Percentiles rank a stretch among this genome's conserved stretches.
Evolutionary conservation across 768 basidiomycete genomes (phyloP).

Genomic region (Pleurotus platypus): DNA sequence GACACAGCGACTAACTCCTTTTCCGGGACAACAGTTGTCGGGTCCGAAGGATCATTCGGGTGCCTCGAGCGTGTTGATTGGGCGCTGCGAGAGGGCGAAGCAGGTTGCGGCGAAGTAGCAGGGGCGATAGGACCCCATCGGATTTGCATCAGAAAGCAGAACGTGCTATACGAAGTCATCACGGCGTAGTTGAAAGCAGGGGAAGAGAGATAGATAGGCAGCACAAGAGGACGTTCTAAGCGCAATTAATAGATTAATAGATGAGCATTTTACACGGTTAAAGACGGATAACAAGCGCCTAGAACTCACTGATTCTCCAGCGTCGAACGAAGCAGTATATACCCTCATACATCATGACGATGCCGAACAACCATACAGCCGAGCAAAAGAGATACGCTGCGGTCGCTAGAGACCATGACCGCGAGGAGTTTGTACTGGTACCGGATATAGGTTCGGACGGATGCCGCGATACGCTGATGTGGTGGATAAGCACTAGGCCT

Average conservation of each 20-base stretch:
- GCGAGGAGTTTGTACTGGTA: conserved; percentile 54
- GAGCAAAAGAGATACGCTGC: conserved; percentile 85
- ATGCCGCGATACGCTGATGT: conserved; percentile 63
- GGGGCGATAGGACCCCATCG: conserved; percentile 48
- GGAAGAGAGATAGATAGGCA: conserved; percentile 81
- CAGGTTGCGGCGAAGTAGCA: conserved; percentile 16
- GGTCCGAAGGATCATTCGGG: conserved; percentile 5
- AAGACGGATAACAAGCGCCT: conserved; percentile 9
- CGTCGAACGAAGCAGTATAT: conserved; percentile 71
- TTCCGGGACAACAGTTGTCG: not conserved
- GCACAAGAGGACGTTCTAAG: conserved; percentile 77
- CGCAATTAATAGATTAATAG: not conserved
- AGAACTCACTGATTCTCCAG: conserved; percentile 75
- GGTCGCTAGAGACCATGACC: conserved; percentile 63
- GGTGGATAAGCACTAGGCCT: not conserved
- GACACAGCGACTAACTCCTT: not conserved
- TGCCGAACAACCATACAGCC: conserved; percentile 66
- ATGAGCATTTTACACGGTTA: no score
- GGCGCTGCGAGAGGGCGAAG: not conserved
- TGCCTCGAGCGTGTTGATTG: not conserved
- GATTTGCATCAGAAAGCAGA: conserved; percentile 80
- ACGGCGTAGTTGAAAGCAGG: conserved; percentile 72
- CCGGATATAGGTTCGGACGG: conserved; percentile 69
- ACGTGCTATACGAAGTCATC: conserved; percentile 78
- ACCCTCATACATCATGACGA: conserved; percentile 75